phyloP scores from a whole-genome alignment of 2,329 filamentous ascomycete species.

The Penicillium sp. region DNA sequence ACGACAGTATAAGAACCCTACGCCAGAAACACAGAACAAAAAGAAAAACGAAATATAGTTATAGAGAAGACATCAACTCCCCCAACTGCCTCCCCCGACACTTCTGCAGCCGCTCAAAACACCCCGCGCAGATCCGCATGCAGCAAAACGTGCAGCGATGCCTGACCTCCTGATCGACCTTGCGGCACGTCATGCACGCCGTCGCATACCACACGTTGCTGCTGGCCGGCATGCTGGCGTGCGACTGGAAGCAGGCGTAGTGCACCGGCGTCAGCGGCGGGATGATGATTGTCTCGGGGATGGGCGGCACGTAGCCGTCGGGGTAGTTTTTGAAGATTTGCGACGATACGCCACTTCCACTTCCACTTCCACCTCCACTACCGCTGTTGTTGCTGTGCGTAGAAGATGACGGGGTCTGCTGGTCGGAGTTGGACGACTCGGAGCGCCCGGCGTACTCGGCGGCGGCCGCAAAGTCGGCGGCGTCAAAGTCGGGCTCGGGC shows the following conservation, averaged over 20 bases:
- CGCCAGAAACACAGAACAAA: not conserved
- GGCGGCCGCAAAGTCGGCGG: slow-evolving; percentile 11
- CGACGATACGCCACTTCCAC: not conserved
- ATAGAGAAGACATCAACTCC: slow-evolving; percentile 25
- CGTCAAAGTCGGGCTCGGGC: slow-evolving; percentile 18
- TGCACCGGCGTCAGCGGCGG: slow-evolving; percentile 32
- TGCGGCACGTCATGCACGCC: slow-evolving; percentile 42
- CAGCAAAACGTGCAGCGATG: slow-evolving; percentile 41
- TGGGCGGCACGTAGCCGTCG: slow-evolving; percentile 21
- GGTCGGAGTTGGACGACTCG: not conserved
- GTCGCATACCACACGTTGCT: slow-evolving; percentile 38
- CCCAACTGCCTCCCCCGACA: slow-evolving; percentile 29
- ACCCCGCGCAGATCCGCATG: slow-evolving; percentile 36
- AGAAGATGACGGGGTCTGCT: not conserved
- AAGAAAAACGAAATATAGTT: not conserved
- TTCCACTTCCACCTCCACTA: too few relatives aligned
- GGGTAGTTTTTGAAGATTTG: slow-evolving; percentile 1
- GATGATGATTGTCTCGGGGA: slow-evolving; percentile 31
- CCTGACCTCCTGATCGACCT: slow-evolving; percentile 33
- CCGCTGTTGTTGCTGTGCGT: not conserved
- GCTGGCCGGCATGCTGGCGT: slow-evolving; percentile 32
- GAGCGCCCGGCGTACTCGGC: not conserved
- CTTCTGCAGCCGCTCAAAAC: slow-evolving; percentile 31
- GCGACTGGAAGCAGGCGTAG: slow-evolving; percentile 37
- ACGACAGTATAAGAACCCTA: not conserved